Base-by-base conservation (phyloP, 2,329 filamentous ascomycete genomes). In the Xylaria sp. region DNA sequence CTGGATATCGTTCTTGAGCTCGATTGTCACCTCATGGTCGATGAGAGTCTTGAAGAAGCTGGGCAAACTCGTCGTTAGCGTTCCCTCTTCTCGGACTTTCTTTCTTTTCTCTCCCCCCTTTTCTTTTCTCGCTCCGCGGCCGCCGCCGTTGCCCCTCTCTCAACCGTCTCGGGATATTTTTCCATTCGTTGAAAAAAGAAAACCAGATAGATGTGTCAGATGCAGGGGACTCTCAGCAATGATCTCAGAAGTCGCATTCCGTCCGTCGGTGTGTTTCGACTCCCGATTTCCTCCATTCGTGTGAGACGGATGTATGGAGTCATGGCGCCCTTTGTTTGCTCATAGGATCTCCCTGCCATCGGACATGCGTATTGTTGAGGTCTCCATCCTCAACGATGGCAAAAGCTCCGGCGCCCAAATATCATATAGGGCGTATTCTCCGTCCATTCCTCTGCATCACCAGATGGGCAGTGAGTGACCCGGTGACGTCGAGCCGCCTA, bases 1-100 rank as follows among this genome's bases (percentile, higher is more conserved):
- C 73, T 92, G 92, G 69, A 99, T 96, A 78, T 99, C 94, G 76
- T 99, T 99, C 79, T 99, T 99, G 75, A 99, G 90, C 80, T 99
- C 94, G 73, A 99, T 92, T 52, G 92, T 97, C 72, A 99, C 92
- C 80, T 95, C 88, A 68, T 94, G 89, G 80, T 97, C 94, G 74
- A 97, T 95, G 71, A 97, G 89, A 57, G 93, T 97, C 77, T 97
- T 97, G 86, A 97, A 97, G 81, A 97, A 97, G 79, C 90, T 94
- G 72, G 3, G 35, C 23, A 54, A 35, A 34, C 23, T 42, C n/a
- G 42, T 57, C 16, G 58, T 63, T 54, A 63, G 60, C 53, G 1
- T 30, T 30, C 5, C 23, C 23, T 30, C 5, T 30, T 30, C 1
- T 30, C 4, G 23, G 23, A 30, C 23, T 30, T 30, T 30, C n/a